These are phyloP conservation scores for Diplodia scrobiculata DNA, from an alignment of 2,329 filamentous ascomycete species.

Conservation along the genomic window DNA sequence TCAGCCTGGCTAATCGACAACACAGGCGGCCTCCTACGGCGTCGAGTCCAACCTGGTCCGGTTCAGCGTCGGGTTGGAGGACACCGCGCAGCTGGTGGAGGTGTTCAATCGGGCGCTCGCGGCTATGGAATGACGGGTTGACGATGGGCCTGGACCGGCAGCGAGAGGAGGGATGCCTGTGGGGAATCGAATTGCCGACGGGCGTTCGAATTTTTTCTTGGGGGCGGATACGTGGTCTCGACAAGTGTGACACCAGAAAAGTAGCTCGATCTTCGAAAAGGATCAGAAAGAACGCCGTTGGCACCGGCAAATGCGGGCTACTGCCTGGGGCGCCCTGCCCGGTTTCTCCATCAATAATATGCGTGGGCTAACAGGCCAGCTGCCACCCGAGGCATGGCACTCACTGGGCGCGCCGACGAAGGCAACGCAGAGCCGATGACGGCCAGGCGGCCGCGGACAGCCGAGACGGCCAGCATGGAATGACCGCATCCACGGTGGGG, in stretches of 20 bases:
- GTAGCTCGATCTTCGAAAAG: constrained; percentile 25
- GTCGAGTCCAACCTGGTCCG: constrained; percentile 79
- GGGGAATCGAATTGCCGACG: constrained; percentile 23
- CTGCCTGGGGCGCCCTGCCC: neutral
- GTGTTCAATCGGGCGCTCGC: constrained; percentile 71
- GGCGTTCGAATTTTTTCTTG: constrained; percentile 15
- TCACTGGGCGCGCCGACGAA: neutral
- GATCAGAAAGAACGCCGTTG: constrained; percentile 25
- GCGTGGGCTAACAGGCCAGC: neutral
- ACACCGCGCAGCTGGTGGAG: constrained; percentile 64
- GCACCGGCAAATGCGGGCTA: constrained; percentile 14
- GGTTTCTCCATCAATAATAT: constrained; percentile 18
- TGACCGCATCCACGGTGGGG: constrained; percentile 14
- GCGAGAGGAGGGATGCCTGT: neutral
- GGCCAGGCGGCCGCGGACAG: constrained; percentile 1
- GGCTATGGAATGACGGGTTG: constrained; percentile 46
- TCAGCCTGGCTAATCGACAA: constrained; percentile 23
- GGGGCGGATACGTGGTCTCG: constrained; percentile 3
- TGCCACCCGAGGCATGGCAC: constrained; percentile 2
- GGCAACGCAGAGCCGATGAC: constrained; percentile 14
- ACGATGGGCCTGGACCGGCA: neutral
- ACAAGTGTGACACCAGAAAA: constrained; percentile 13
- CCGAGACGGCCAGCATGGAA: constrained; percentile 9
- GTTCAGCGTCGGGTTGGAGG: constrained; percentile 88
- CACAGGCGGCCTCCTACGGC: constrained; percentile 69